A percentile compares a stretch with the other conserved stretches of the same genome.
These are phyloP conservation scores for Persicaria tinctoria DNA, from an alignment of 148 eudicot species.

Conservation along the genomic window DNA sequence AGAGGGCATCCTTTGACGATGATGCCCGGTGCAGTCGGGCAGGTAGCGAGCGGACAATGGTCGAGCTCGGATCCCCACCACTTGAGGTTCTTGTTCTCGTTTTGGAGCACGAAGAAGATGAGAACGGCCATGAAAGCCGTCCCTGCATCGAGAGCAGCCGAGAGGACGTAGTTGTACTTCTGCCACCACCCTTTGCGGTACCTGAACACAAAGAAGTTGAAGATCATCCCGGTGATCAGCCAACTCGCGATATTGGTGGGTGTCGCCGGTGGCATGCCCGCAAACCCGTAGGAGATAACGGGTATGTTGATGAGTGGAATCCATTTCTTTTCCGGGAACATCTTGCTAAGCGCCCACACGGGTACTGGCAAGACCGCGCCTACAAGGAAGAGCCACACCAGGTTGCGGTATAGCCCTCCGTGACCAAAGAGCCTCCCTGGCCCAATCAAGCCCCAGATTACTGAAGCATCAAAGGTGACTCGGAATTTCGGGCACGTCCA, in stretches of 20 bases:
- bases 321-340: slow-evolving; percentile 89
- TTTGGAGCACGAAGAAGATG: slow-evolving; percentile 80
- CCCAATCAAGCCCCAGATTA: slow-evolving; percentile 99
- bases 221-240: slow-evolving; percentile 72
- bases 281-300: slow-evolving; percentile 90
- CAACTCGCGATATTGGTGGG: slow-evolving; percentile 95
- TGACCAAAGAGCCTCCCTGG: slow-evolving; percentile 77
- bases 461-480: slow-evolving; percentile 91
- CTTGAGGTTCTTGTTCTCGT: slow-evolving; percentile 55
- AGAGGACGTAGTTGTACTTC: slow-evolving; percentile 83
- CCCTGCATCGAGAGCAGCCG: slow-evolving; percentile 94
- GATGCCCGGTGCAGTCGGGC: slow-evolving; percentile 92
- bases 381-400: slow-evolving; percentile 87
- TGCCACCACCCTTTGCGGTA: slow-evolving; percentile 88
- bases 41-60: slow-evolving; percentile 82
- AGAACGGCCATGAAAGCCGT: slow-evolving; percentile 97
- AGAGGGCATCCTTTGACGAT: slow-evolving; percentile 64
- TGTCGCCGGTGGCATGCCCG: slow-evolving; percentile 97
- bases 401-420: slow-evolving; percentile 78
- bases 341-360: slow-evolving; percentile 77
- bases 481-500: slow-evolving; percentile 98
- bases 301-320: slow-evolving; percentile 87
- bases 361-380: slow-evolving; percentile 93
- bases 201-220: slow-evolving; percentile 88
- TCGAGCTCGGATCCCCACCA: slow-evolving; percentile 95